A percentile compares a stretch with the other conserved stretches of the same genome.
These are phyloP conservation scores for Ophiostoma pallidulum DNA, from an alignment of 2,329 filamentous ascomycete species.

Conservation along the genomic window DNA sequence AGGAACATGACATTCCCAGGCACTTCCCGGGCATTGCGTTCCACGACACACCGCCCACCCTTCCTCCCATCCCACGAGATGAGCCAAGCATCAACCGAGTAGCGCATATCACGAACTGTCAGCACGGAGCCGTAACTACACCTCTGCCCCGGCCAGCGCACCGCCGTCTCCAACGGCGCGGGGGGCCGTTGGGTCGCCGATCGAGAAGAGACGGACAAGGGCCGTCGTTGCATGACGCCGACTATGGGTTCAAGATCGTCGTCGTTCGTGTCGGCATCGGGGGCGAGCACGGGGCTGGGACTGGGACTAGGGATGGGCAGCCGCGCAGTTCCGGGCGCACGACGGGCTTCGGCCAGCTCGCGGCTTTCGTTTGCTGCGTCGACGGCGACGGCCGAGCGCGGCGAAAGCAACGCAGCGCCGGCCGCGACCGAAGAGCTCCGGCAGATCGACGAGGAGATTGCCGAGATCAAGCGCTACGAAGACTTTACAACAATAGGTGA, in stretches of 20 bases:
- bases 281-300: background rate
- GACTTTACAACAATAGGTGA: slow-evolving; percentile 91
- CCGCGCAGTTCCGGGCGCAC: slow-evolving; percentile 13
- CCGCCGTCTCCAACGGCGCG: background rate
- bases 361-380: slow-evolving; percentile 61
- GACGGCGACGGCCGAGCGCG: slow-evolving; percentile 41
- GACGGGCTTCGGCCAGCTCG: slow-evolving; percentile 50
- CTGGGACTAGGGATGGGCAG: background rate
- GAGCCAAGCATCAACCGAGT: background rate
- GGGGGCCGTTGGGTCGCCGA: slow-evolving; percentile 3
- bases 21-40: too few relatives aligned
- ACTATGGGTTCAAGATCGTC: slow-evolving; percentile 13
- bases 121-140: too few relatives aligned
- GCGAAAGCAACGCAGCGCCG: slow-evolving; percentile 41
- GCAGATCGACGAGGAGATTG: slow-evolving; percentile 87
- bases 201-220: background rate
- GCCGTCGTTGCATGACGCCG: background rate
- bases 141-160: too few relatives aligned
- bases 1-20: too few relatives aligned
- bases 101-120: too few relatives aligned
- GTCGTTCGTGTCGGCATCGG: slow-evolving; percentile 6
- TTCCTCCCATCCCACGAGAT: too few relatives aligned
- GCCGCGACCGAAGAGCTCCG: slow-evolving; percentile 47
- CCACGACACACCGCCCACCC: too few relatives aligned
- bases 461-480: slow-evolving; percentile 96